Percentiles rank a stretch among this genome's conserved stretches.
Conservation (phyloP, 805 yeast species). For the Wickerhamomyces queroliae region DNA sequence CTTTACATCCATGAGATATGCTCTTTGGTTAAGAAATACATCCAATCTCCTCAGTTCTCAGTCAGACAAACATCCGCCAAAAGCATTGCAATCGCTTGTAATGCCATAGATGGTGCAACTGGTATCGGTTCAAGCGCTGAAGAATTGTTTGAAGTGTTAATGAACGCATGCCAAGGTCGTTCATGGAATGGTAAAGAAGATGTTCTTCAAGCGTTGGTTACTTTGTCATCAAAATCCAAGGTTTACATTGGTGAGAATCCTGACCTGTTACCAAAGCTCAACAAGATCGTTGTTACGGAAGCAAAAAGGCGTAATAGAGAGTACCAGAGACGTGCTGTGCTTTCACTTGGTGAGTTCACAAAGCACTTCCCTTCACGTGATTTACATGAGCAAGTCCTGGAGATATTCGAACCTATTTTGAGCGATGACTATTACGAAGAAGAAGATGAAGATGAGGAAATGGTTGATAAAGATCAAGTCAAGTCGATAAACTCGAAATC, state of each 20-base stretch:
- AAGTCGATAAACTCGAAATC: slow-evolving; percentile 30
- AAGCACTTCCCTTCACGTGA: slow-evolving; percentile 27
- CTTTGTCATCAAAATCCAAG: slow-evolving; percentile 43
- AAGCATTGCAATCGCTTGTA: slow-evolving; percentile 55
- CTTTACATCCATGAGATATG: slow-evolving; percentile 69
- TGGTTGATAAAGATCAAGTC: slow-evolving; percentile 15
- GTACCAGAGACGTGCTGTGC: slow-evolving; percentile 54
- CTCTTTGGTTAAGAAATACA: slow-evolving; percentile 38
- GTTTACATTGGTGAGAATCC: slow-evolving; percentile 24
- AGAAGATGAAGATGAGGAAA: slow-evolving; percentile 29
- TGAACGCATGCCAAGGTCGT: slow-evolving; percentile 66
- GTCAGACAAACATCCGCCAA: slow-evolving; percentile 67
- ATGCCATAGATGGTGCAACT: slow-evolving; percentile 31
- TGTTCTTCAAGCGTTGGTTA: slow-evolving; percentile 64
- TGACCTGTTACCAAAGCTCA: slow-evolving; percentile 31
- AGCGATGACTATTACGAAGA: slow-evolving; percentile 35
- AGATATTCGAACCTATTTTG: slow-evolving; percentile 25
- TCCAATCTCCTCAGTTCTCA: slow-evolving; percentile 53
- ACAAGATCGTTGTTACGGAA: slow-evolving; percentile 48
- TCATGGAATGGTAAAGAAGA: slow-evolving; percentile 87
- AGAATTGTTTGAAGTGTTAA: slow-evolving; percentile 43
- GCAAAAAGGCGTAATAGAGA: slow-evolving; percentile 58
- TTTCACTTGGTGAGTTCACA: slow-evolving; percentile 46
- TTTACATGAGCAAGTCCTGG: slow-evolving; percentile 28
- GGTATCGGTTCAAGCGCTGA: slow-evolving; percentile 18